phyloP scores from a whole-genome alignment of 2,329 filamentous ascomycete species.

The Pestalotiopsis sp. region DNA sequence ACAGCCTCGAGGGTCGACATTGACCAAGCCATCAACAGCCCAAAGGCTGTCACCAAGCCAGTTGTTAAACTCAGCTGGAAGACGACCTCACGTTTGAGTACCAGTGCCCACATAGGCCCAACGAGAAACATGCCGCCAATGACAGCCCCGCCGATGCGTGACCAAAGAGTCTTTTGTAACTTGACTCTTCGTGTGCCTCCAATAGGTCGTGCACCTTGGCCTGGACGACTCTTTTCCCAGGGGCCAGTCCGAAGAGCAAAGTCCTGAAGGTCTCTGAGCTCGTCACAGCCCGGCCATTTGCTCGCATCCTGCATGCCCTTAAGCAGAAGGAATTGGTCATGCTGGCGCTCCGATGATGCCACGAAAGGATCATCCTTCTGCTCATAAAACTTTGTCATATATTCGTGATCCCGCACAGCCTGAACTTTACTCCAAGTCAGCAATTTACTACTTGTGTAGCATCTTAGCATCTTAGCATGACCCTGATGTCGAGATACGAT shows the following conservation, averaged over 20 bases:
- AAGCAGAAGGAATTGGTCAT: not conserved
- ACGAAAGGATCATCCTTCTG: not conserved
- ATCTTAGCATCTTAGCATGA: too few species aligned
- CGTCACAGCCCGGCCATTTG: not conserved
- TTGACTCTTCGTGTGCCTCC: not conserved
- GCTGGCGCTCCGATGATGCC: not conserved
- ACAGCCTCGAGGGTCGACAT: not conserved
- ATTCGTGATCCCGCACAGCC: not conserved
- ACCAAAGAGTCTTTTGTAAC: not conserved
- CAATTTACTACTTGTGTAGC: not conserved
- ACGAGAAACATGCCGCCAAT: not conserved
- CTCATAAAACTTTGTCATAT: not conserved
- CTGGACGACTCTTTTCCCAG: not conserved
- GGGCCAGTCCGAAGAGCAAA: not conserved
- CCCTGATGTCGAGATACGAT: too few species aligned
- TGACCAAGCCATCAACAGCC: not conserved
- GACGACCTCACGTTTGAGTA: not conserved
- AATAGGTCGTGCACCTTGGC: not conserved
- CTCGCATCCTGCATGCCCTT: not conserved
- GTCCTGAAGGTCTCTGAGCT: not conserved
- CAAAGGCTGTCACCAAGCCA: not conserved
- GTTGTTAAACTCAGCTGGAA: not conserved
- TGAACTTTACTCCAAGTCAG: not conserved
- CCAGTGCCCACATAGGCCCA: not conserved
- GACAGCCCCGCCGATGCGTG: not conserved